These are phyloP conservation scores for Pseudodiploospora longispora DNA, from an alignment of 2,329 filamentous ascomycete genomes.

Conservation along the genomic window DNA sequence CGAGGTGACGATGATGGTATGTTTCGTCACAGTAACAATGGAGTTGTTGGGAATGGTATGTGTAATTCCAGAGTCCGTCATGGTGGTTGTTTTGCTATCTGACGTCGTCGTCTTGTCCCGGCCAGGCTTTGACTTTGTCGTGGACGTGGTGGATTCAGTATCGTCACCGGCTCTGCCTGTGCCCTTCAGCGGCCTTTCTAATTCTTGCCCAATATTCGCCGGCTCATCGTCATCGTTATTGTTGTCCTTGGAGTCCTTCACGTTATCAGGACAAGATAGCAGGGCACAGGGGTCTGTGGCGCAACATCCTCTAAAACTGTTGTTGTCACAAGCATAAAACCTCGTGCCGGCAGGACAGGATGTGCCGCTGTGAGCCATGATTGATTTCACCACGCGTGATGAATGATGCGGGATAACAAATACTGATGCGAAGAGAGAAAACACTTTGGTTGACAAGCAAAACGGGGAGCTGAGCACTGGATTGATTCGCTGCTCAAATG, in stretches of 20 bases:
- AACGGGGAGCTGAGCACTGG: no score
- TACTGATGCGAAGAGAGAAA: no score
- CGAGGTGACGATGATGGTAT: constrained; percentile 23
- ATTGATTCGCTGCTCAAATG: no score
- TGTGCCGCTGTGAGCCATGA: neutral
- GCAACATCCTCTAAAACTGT: constrained; percentile 38
- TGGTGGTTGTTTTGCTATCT: constrained; percentile 11
- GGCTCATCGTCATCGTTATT: neutral
- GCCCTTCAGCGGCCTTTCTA: neutral
- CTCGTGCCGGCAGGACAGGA: constrained; percentile 20
- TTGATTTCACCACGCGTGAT: neutral
- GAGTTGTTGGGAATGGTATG: constrained; percentile 27
- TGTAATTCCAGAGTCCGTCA: constrained; percentile 29
- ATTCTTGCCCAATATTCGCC: neutral
- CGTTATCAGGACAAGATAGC: constrained; percentile 19
- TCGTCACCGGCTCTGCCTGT: neutral
- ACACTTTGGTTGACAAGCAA: no score
- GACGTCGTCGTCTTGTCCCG: neutral
- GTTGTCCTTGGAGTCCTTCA: neutral
- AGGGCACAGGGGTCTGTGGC: constrained; percentile 32
- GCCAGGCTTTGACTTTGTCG: neutral
- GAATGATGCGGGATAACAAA: no score
- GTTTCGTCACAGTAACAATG: constrained; percentile 26
- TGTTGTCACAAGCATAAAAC: constrained; percentile 31
- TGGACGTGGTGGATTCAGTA: neutral